Evolutionary conservation across 2,329 filamentous ascomycete species (phyloP).

Genomic region (Truncatella angustata): DNA sequence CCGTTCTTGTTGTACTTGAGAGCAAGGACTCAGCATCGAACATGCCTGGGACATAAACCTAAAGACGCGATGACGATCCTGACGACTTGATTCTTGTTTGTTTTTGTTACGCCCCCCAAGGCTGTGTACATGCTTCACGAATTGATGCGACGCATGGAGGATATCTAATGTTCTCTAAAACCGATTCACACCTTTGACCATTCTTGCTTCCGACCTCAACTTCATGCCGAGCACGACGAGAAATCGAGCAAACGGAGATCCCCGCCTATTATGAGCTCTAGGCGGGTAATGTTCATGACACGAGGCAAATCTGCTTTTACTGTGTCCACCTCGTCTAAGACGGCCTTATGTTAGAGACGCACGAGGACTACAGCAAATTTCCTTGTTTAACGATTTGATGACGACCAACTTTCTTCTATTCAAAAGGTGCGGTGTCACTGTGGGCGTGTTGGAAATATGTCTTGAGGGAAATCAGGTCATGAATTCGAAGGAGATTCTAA

Average conservation of each 20-base stretch:
- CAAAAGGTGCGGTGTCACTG: slow-evolving; percentile 37
- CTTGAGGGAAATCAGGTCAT: slow-evolving; percentile 37
- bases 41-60: slow-evolving; percentile 24
- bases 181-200: slow-evolving; percentile 11
- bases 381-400: slow-evolving; percentile 32
- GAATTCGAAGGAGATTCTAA: slow-evolving; percentile 37
- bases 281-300: slow-evolving; percentile 32
- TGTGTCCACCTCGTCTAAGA: not conserved
- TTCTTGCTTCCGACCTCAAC: slow-evolving; percentile 4
- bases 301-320: slow-evolving; percentile 24
- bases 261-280: slow-evolving; percentile 29
- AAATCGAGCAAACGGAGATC: slow-evolving; percentile 27
- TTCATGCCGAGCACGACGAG: slow-evolving; percentile 29
- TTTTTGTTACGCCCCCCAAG: slow-evolving; percentile 30
- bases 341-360: slow-evolving; percentile 20
- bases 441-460: slow-evolving; percentile 35
- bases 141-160: slow-evolving; percentile 31
- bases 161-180: slow-evolving; percentile 26
- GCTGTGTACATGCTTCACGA: slow-evolving; percentile 34
- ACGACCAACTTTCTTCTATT: slow-evolving; percentile 32
- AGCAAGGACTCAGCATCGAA: slow-evolving; percentile 32
- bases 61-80: slow-evolving; percentile 38
- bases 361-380: slow-evolving; percentile 27
- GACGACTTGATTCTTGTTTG: slow-evolving; percentile 35
- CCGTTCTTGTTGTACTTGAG: slow-evolving; percentile 33